Evolutionary conservation across 1,284 basidiomycete genomes (phyloP), one percentile per base, ranked within the genome.

Genomic region (Rugosomyces carneus): DNA sequence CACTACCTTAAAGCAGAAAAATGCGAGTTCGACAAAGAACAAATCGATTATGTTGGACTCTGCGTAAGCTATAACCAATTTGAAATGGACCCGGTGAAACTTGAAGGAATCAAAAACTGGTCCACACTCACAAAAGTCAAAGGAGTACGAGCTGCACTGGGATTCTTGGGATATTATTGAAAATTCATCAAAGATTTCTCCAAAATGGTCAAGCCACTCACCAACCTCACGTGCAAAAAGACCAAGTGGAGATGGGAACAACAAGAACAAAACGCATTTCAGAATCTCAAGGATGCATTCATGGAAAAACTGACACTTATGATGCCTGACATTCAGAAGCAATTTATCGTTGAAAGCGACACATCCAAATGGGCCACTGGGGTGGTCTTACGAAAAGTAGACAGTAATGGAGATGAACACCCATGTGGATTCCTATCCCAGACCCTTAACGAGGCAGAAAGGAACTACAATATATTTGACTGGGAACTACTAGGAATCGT

Each of bases 91-190:
- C 55, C 59, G n/a, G 49, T 51, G 1, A 66, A 66, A 43, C 40
- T 62, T 10, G 42, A 40, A 13, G 60, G 54, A 16, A 53, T 68
- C 9, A 19, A 15, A 1, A 45, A 63, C 16, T 66, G 65, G 65
- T 62, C 61, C 3, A 36, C 16, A 10, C 64, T 61, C 1, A 44
- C 11, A 1, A 54, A 19, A 6, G 37, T 45, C 1, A 55, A 57
- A 37, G 52, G 60, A 24, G 21, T 60, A 1, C 51, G 54, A 39
- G 20, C 37, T 38, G 62, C 60, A 29, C 31, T 75, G 0, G 72
- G 70, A 1, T 67, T 76, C 31, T 54, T 58, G 5, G 70, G 70
- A 48, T 75, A 68, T 54, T 77, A 75, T 42, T 37, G 65, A 0
- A 40, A 60, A 0, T 78, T 76, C 49, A 68, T 78, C 11, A 24